Evolutionary conservation across 1,139 yeast species (phyloP).

Genomic region (Pichia sp.): DNA sequence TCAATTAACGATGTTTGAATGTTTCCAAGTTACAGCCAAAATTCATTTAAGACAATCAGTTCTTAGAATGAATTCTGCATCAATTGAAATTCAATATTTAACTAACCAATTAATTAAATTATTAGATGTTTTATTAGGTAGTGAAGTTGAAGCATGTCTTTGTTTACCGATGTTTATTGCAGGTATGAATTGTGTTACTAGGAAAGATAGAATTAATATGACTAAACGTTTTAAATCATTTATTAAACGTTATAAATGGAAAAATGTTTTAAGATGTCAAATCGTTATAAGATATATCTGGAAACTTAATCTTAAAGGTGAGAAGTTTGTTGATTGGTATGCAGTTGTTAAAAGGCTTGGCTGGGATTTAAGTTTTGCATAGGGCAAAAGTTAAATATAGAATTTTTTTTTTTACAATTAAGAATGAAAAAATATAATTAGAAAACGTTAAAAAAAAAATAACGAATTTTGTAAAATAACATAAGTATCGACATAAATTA

Average conservation of each 20-base stretch:
- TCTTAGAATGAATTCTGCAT: conserved; percentile 52
- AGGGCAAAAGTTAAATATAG: too few species aligned
- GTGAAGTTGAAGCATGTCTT: conserved; percentile 64
- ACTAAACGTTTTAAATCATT: conserved; percentile 47
- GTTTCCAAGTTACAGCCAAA: conserved; percentile 64
- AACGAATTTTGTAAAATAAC: too few species aligned
- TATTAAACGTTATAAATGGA: conserved; percentile 57
- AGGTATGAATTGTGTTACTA: conserved; percentile 58
- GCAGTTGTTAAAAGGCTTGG: conserved; percentile 57
- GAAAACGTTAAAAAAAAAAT: too few species aligned
- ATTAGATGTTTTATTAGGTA: conserved; percentile 56
- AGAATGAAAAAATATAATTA: too few species aligned
- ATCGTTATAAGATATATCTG: conserved; percentile 56
- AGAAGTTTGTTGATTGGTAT: conserved; percentile 59
- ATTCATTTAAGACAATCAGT: conserved; percentile 64
- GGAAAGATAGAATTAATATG: conserved; percentile 46
- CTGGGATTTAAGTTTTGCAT: conserved; percentile 78
- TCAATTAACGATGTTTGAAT: conserved; percentile 66
- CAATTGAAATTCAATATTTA: conserved; percentile 58
- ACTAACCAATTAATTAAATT: conserved; percentile 50
- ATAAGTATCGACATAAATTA: too few species aligned
- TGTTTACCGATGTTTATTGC: conserved; percentile 76
- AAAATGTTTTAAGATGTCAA: conserved; percentile 58
- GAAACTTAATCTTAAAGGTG: conserved; percentile 42
- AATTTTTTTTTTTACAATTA: too few species aligned